phyloP scores from a whole-genome alignment of 305 asterid species.

The Ajuga reptans region DNA sequence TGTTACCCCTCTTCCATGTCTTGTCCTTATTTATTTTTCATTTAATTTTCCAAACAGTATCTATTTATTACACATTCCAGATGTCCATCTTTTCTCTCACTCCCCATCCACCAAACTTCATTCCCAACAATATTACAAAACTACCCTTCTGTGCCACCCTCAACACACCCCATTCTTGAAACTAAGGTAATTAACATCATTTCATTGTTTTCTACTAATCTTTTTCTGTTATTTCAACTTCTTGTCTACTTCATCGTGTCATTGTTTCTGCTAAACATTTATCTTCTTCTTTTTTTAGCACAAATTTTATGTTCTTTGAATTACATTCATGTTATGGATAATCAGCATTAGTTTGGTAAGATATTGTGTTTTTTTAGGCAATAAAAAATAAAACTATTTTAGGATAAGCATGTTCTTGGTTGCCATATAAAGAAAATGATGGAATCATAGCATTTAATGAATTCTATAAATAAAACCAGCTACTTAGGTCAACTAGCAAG shows the following conservation, averaged over 20 bases:
- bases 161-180: neutral
- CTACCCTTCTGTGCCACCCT: neutral
- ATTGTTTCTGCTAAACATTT: too few species aligned
- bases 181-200: conserved; percentile 3
- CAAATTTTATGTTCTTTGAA: too few species aligned
- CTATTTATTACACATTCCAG: conserved; percentile 16
- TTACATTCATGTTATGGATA: too few species aligned
- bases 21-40: conserved; percentile 11
- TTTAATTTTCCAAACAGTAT: neutral
- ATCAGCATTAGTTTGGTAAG: too few species aligned
- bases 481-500: conserved; percentile 31
- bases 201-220: neutral
- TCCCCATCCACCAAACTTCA: conserved; percentile 25
- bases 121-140: neutral
- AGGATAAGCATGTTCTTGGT: too few species aligned
- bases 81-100: conserved; percentile 22
- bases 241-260: too few species aligned
- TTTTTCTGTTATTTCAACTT: too few species aligned
- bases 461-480: neutral
- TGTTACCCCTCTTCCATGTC: conserved; percentile 14
- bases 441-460: neutral
- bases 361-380: too few species aligned
- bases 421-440: neutral
- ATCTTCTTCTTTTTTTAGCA: too few species aligned
- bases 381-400: too few species aligned